Evolutionary conservation across 441 rosid genomes (phyloP).

Genomic region (Capsella rubella): DNA sequence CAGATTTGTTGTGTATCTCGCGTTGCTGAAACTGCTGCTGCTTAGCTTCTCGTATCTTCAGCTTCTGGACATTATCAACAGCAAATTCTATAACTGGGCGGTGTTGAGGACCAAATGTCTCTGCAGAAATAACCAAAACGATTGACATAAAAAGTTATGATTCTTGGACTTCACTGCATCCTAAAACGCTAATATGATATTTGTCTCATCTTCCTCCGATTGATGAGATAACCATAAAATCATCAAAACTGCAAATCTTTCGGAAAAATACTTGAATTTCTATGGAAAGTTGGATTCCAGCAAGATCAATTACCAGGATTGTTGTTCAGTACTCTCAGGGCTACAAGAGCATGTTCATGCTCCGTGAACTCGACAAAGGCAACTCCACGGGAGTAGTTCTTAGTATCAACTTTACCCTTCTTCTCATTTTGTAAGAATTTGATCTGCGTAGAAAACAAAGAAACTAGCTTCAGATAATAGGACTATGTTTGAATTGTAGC

Average conservation of each 20-base stretch:
- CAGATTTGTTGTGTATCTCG: conserved; percentile 33
- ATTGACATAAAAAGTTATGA: conserved; percentile 20
- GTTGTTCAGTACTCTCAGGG: conserved; percentile 90
- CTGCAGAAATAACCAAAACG: conserved; percentile 48
- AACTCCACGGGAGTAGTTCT: conserved; percentile 79
- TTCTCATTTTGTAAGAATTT: conserved; percentile 73
- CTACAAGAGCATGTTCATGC: conserved; percentile 91
- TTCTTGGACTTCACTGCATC: conserved; percentile 10
- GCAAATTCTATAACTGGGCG: conserved; percentile 91
- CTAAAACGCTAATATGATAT: not conserved
- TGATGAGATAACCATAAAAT: not conserved
- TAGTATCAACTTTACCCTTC: conserved; percentile 65
- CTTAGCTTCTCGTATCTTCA: conserved; percentile 70
- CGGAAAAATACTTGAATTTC: not conserved
- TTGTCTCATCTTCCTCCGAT: not conserved
- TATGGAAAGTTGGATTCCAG: not conserved
- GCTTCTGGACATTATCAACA: conserved; percentile 73
- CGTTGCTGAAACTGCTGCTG: conserved; percentile 51
- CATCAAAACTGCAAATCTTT: not conserved
- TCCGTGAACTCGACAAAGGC: conserved; percentile 89
- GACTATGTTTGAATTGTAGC: conserved; percentile 12
- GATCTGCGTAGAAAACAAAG: conserved; percentile 54
- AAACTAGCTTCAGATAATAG: conserved; percentile 7
- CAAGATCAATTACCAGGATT: conserved; percentile 68
- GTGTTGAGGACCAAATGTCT: conserved; percentile 79